phyloP scores from a whole-genome alignment of 345 rosid species.

The Geranium brycei region DNA sequence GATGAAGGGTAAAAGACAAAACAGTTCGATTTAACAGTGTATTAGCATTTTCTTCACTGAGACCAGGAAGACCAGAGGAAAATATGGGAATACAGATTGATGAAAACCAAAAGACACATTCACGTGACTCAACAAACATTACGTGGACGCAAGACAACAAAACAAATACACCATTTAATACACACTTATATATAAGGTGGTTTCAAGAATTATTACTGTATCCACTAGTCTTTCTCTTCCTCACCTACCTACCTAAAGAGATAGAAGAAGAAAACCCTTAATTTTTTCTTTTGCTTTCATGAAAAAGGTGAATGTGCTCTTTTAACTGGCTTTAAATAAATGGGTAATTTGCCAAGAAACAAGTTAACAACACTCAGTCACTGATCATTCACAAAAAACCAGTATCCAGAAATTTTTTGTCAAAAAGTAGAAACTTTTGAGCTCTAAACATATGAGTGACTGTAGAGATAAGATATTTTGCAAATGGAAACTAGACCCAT shows the following conservation, averaged over 20 bases:
- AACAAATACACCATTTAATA: slow-evolving; percentile 7
- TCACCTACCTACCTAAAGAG: slow-evolving; percentile 1
- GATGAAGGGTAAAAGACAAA: slow-evolving; percentile 3
- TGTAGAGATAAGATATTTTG: no score
- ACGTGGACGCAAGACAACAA: slow-evolving; percentile 3
- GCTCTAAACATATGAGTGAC: no score
- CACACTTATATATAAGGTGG: slow-evolving; percentile 14
- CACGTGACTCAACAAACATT: slow-evolving; percentile 7
- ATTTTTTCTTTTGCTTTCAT: neutral
- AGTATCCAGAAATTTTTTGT: neutral
- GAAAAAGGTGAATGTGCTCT: neutral
- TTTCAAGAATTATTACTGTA: slow-evolving; percentile 9
- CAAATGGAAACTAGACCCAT: neutral
- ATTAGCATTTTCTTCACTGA: neutral
- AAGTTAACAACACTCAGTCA: neutral
- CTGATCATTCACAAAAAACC: neutral
- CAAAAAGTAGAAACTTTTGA: no score
- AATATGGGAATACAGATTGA: neutral
- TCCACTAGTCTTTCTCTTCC: neutral
- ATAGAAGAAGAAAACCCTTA: neutral
- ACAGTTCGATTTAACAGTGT: neutral
- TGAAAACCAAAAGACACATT: neutral
- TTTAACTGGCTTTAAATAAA: neutral
- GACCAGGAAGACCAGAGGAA: no score
- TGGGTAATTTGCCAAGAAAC: neutral